Evolutionary conservation across 148 eudicot species (phyloP), one percentile per base, ranked within the genome.

Genomic region (Euryodendron excelsum): DNA sequence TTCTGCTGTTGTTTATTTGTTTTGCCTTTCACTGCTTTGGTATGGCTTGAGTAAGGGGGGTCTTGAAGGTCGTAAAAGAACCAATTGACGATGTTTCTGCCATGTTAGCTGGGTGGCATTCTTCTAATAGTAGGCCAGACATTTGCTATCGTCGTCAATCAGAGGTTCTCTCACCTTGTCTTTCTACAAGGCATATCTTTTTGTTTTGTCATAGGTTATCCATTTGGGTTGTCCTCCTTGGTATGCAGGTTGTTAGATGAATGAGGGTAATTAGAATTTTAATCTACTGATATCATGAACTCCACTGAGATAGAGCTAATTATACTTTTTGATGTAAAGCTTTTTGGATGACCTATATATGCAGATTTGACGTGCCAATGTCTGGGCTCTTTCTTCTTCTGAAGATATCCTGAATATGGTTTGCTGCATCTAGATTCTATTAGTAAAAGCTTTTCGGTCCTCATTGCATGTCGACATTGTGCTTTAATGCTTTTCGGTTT

Each of bases 291-390:
- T 60, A 12, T 27, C 27, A 27, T 52, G 77, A 73, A 37, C 66
- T 58, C 63, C 45, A 20, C 20, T 20, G 27, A n/a, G 76, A 36
- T 28, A 70, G 20, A 21, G 76, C 55, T 34, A n/a, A 55, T 34
- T 55, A 53, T 73, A 73, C 60, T 48, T 72, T 73, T 21, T 37
- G 63, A 55, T 73, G 76, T 73, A 73, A 55, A 73, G 61, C 20
- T 73, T 28, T 52, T 53, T 73, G 76, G 61, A 18, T 20, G 37
- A 50, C 76, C 45, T 73, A 73, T 73, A 33, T 73, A 52, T 73
- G 63, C 47, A 21, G 36, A 70, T 55, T 55, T 53, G 14, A 15
- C 11, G 9, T 55, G 63, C 47, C 59, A 27, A 4, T 17, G n/a
- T 50, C 33, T 71, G 37, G 39, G 59, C 58, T 36, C n/a, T 14